Conservation (phyloP, 106 monocot genomes). For the Dioscorea alata region DNA sequence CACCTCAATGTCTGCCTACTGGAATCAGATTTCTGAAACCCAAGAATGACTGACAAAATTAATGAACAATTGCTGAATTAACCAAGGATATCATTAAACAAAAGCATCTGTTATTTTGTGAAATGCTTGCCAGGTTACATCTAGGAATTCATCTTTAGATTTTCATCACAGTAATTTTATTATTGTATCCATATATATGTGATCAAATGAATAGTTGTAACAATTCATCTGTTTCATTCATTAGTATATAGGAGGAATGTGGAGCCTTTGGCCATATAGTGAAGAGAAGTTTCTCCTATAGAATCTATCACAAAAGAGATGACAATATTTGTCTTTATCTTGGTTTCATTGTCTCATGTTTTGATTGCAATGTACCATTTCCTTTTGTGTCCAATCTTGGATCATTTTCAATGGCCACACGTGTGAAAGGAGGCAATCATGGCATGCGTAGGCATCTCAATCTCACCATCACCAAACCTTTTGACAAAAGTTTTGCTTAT, state of each 20-base stretch:
- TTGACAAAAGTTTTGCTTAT: neutral
- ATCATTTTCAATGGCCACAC: neutral
- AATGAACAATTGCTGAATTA: too few relatives aligned
- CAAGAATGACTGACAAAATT: too few relatives aligned
- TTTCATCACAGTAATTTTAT: too few relatives aligned
- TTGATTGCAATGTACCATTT: neutral
- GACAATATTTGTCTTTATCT: too few relatives aligned
- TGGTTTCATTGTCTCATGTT: too few relatives aligned
- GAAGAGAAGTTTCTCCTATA: neutral
- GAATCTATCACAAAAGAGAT: too few relatives aligned
- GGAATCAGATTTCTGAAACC: neutral
- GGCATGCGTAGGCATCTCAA: neutral
- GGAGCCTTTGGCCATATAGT: neutral
- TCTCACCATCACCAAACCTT: neutral
- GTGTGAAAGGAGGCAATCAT: neutral
- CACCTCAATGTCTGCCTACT: neutral
- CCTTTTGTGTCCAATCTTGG: neutral
- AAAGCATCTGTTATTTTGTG: too few relatives aligned
- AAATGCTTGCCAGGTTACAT: too few relatives aligned
- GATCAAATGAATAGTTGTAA: too few relatives aligned
- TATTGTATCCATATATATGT: too few relatives aligned
- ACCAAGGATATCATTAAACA: too few relatives aligned
- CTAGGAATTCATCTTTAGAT: too few relatives aligned
- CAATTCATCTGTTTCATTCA: neutral
- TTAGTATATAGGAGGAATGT: neutral